phyloP scores from a whole-genome alignment of 495 filamentous ascomycete species.

The Penicillium waksmanii region DNA sequence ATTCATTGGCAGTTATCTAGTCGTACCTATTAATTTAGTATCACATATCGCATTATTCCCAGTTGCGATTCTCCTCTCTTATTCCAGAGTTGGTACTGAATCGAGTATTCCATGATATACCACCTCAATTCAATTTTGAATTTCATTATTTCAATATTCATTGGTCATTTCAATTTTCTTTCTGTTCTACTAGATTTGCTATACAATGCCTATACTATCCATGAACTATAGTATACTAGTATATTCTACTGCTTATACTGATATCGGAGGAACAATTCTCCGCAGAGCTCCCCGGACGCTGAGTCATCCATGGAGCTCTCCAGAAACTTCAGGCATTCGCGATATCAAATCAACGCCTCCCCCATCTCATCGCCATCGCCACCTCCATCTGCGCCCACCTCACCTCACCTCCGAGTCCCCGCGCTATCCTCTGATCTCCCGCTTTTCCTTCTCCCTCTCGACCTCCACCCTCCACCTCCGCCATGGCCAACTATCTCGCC shows the following conservation, averaged over 20 bases:
- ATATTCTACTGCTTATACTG: not conserved
- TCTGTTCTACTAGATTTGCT: too few relatives aligned
- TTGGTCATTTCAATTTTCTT: too few relatives aligned
- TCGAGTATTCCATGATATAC: too few relatives aligned
- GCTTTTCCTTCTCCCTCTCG: not conserved
- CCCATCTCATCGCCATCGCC: slow-evolving; percentile 5
- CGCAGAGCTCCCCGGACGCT: slow-evolving; percentile 17
- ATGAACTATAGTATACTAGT: not conserved
- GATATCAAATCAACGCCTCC: not conserved
- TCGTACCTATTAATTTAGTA: too few relatives aligned
- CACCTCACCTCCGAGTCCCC: slow-evolving; percentile 5
- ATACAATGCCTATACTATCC: too few relatives aligned
- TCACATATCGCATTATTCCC: too few relatives aligned
- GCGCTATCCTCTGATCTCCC: not conserved
- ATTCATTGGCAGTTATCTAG: too few relatives aligned
- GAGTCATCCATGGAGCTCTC: slow-evolving; percentile 48
- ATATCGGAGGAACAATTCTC: slow-evolving; percentile 22
- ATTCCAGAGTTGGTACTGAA: too few relatives aligned
- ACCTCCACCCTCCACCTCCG: slow-evolving; percentile 18
- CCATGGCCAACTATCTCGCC: slow-evolving; percentile 95
- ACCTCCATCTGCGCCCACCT: not conserved
- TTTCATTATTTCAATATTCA: too few relatives aligned
- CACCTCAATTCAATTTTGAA: too few relatives aligned
- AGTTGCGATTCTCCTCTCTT: too few relatives aligned
- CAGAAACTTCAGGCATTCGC: slow-evolving; percentile 47